Evolutionary conservation across 768 basidiomycete genomes (phyloP), one percentile per base, ranked within the genome.

Genomic region (Coprinellus micaceus): DNA sequence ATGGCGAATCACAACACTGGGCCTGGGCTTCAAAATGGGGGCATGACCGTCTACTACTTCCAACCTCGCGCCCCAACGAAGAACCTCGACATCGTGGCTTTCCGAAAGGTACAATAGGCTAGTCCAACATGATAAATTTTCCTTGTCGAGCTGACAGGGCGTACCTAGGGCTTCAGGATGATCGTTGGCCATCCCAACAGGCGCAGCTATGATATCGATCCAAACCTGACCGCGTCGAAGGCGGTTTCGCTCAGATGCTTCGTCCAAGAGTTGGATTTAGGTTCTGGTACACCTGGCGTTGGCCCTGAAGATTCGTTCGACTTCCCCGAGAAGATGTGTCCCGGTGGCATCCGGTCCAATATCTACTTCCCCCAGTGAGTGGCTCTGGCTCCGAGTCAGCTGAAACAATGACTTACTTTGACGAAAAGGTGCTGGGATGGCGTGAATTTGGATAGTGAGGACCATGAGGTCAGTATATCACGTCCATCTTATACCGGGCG

Each of bases 321-420:
- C 26, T 39, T 57, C 12, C 56, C 51, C 2, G 45, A 43, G 41
- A 52, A 28, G 30, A 49, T 48, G 10, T 57, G 56, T 28, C 28
- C 7, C 12, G 56, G 47, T 22, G 56, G 56, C 3, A 57, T 57
- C 24, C 50, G 56, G 13, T 57, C 56, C 5, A 57, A 57, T 36
- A 57, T 57, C 24, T 57, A 45, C 51, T 57, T 57, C 49, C 56
- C 56, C 46, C 56, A 57, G 56, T 57, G 15, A 25, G 54, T 28
- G 12, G 1, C 6, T 26, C n/a, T n/a, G n/a, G n/a, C n/a, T n/a
- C n/a, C n/a, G n/a, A n/a, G n/a, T 47, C 30, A 46, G 33, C 17
- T 28, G 19, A 5, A 30, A 5, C 37, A 22, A 37, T 19, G 12
- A 24, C 3, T 30, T 52, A 24, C 5, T 21, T 36, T 13, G 26